phyloP scores from a whole-genome alignment of 2,329 filamentous ascomycete genomes.

The Hypoxylon sp. region DNA sequence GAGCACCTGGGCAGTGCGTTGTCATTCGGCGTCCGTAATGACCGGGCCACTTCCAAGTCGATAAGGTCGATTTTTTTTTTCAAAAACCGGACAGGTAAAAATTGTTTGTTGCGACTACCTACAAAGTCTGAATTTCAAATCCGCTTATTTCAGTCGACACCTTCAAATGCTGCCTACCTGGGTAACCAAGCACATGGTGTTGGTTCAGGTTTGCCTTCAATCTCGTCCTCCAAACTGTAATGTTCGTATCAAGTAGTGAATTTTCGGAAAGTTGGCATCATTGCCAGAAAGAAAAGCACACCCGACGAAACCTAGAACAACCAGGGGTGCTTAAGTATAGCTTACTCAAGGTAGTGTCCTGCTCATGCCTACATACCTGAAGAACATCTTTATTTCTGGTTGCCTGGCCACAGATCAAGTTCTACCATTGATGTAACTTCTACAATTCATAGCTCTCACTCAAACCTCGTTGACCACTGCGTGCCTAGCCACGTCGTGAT shows the following conservation, averaged over 20 bases:
- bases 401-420: not conserved
- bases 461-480: not conserved
- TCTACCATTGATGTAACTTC: not conserved
- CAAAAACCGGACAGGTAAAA: not conserved
- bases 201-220: not conserved
- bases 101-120: conserved; percentile 9
- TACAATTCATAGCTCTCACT: not conserved
- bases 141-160: conserved; percentile 9
- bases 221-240: not conserved
- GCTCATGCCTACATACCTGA: not conserved
- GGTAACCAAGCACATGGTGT: not conserved
- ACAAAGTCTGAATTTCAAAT: not conserved
- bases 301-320: not conserved
- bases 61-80: not conserved
- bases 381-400: not conserved
- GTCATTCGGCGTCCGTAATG: not conserved
- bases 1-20: not conserved
- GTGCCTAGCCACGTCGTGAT: not conserved
- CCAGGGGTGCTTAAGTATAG: not conserved
- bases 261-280: not conserved
- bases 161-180: conserved; percentile 3
- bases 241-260: not conserved
- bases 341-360: not conserved
- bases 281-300: not conserved
- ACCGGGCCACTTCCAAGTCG: not conserved